Evolutionary conservation across 306 rosid genomes (phyloP), one percentile per base, ranked within the genome.

Genomic region (Hippophae gyantsensis): DNA sequence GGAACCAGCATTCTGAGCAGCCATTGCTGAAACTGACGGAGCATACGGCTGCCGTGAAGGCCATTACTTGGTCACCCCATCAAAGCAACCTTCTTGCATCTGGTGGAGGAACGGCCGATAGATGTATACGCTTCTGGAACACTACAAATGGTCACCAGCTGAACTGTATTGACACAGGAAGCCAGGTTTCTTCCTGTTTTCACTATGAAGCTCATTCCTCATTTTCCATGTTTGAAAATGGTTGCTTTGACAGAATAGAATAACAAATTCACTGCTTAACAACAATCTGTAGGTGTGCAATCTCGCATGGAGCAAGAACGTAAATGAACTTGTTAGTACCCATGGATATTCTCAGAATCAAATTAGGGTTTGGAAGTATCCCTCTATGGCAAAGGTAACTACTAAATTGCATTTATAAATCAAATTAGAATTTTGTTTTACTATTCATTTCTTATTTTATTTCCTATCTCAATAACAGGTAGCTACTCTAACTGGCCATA

Each of bases 301-400:
- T 74, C 99, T 93, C 55, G 84, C 84, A 43, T 93, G 99, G 99
- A 93, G 97, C 71, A 93, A 86, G 74, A 93, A 93, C 68, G 99
- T 93, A 7, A 93, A 93, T 66, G 99, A 93, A 69, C 54, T 93
- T 59, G 99, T 93, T 40, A 89, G 99, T 63, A 88, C 99, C 42
- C 99, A 92, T 51, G 99, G 99, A 26, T 92, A 92, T 75, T 92
- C 99, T 38, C 99, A 92, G 76, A 92, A 92, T 65, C 99, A 92
- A 70, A 92, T 86, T 38, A 92, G 86, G 97, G 94, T 89, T 74
- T 89, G 99, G 99, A 93, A 86, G 70, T 93, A 93, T 82, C 97
- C 99, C 58, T 86, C 99, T 65, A 66, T 93, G 74, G 25, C 75
- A 38, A 90, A 90, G 95, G 92, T 84, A 32, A 32, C 38, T 32